These are phyloP conservation scores for Actinomortierella wolfii DNA, from an alignment of 371 early-diverging fungal species.

Conservation along the genomic window DNA sequence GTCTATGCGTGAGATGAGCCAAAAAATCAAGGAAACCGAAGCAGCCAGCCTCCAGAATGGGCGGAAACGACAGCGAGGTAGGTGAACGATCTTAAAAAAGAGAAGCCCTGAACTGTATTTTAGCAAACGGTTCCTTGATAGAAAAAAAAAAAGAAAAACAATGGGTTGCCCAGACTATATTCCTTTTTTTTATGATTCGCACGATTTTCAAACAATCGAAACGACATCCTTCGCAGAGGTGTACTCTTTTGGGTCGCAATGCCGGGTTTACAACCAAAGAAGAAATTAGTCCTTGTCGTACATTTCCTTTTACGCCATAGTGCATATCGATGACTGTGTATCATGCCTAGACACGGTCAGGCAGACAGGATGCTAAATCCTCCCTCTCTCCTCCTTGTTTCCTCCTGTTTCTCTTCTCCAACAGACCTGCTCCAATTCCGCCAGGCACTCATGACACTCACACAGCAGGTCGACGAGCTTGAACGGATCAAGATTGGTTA, in stretches of 20 bases:
- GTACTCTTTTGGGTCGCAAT: too few species aligned
- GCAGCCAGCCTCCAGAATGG: constrained; percentile 52
- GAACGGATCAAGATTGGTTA: constrained; percentile 55
- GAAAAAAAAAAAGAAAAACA: too few species aligned
- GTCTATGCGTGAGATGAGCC: constrained; percentile 52
- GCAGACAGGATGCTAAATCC: too few species aligned
- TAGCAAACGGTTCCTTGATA: too few species aligned
- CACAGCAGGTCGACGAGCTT: constrained; percentile 57
- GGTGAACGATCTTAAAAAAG: neutral
- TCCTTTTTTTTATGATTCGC: too few species aligned
- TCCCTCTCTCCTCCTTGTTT: neutral
- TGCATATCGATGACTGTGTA: neutral
- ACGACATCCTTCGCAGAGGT: too few species aligned
- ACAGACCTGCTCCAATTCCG: constrained; percentile 53
- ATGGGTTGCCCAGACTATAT: too few species aligned
- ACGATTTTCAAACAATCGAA: too few species aligned
- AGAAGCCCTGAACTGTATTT: too few species aligned
- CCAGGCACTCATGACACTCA: constrained; percentile 51
- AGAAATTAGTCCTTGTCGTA: too few species aligned
- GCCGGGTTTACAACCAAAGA: too few species aligned
- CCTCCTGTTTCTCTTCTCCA: neutral
- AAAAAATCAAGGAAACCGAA: constrained; percentile 58
- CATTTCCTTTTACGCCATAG: neutral
- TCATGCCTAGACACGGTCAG: neutral
- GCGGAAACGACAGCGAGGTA: constrained; percentile 55